phyloP scores from a whole-genome alignment of 1,139 yeast genomes.

The Pichia norvegensis region DNA sequence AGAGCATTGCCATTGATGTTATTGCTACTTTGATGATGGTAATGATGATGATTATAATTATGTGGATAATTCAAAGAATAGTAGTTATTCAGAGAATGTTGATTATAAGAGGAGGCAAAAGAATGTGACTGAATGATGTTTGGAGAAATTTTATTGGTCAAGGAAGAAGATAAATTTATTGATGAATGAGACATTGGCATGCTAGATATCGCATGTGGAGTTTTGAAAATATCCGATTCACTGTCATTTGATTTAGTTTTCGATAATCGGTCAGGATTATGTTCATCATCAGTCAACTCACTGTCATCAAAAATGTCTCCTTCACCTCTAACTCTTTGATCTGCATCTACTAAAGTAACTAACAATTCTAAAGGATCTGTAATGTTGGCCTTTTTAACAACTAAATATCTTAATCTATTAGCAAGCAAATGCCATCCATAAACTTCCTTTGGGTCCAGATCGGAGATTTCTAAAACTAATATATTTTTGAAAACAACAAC shows the following conservation, averaged over 20 bases:
- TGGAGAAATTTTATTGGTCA: slow-evolving; percentile 19
- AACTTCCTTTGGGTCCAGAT: slow-evolving; percentile 56
- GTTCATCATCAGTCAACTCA: slow-evolving; percentile 4
- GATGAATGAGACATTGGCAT: slow-evolving; percentile 9
- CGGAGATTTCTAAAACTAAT: slow-evolving; percentile 52
- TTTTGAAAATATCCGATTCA: slow-evolving; percentile 1
- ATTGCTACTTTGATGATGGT: slow-evolving; percentile 5
- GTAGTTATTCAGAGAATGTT: slow-evolving; percentile 8
- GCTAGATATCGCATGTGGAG: background rate
- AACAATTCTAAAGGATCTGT: slow-evolving; percentile 45
- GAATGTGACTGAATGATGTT: slow-evolving; percentile 13
- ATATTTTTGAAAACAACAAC: slow-evolving; percentile 51
- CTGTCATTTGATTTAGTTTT: slow-evolving; percentile 9
- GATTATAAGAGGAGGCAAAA: slow-evolving; percentile 17
- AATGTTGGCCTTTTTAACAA: slow-evolving; percentile 44
- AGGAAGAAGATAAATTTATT: slow-evolving; percentile 4
- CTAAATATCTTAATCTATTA: slow-evolving; percentile 48
- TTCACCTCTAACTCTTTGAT: slow-evolving; percentile 35
- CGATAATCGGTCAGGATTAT: slow-evolving; percentile 6
- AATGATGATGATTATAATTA: background rate
- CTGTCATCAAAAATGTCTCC: slow-evolving; percentile 14
- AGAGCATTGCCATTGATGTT: slow-evolving; percentile 6
- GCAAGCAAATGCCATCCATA: slow-evolving; percentile 58
- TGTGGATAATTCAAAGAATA: background rate
- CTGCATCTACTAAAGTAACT: slow-evolving; percentile 52